Evolutionary conservation across 148 eudicot species (phyloP).

Genomic region (Rhododendron williamsianum): DNA sequence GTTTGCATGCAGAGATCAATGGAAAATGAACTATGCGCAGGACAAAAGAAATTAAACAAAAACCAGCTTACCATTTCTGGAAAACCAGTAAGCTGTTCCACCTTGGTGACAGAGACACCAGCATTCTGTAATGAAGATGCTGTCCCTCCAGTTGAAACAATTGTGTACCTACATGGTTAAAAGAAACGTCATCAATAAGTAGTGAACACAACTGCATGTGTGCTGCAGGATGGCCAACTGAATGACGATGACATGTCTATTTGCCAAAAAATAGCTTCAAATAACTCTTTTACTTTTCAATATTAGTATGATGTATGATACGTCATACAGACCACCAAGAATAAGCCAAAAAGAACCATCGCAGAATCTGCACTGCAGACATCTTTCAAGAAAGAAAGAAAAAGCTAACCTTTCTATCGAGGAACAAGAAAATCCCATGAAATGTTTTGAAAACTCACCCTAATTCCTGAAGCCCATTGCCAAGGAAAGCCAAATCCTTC

Average conservation of each 20-base stretch:
- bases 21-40: neutral
- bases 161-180: slow-evolving; percentile 46
- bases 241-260: neutral
- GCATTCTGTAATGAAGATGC: slow-evolving; percentile 68
- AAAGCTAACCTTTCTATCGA: neutral
- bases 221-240: neutral
- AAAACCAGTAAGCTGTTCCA: slow-evolving; percentile 75
- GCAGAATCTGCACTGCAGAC: neutral
- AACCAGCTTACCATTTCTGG: slow-evolving; percentile 86
- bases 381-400: neutral
- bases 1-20: too few species aligned
- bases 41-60: neutral
- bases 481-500: slow-evolving; percentile 61
- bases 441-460: slow-evolving; percentile 50
- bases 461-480: slow-evolving; percentile 64
- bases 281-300: neutral
- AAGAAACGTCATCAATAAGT: neutral
- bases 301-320: too few species aligned
- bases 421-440: neutral
- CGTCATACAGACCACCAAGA: neutral
- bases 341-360: neutral
- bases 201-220: neutral
- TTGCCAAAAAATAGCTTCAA: neutral
- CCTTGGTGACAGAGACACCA: slow-evolving; percentile 86
- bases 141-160: slow-evolving; percentile 98